Percentiles rank a stretch among this genome's conserved stretches.
Evolutionary conservation across 2,329 filamentous ascomycete genomes (phyloP).

Genomic region (Epichloe coenophiala): DNA sequence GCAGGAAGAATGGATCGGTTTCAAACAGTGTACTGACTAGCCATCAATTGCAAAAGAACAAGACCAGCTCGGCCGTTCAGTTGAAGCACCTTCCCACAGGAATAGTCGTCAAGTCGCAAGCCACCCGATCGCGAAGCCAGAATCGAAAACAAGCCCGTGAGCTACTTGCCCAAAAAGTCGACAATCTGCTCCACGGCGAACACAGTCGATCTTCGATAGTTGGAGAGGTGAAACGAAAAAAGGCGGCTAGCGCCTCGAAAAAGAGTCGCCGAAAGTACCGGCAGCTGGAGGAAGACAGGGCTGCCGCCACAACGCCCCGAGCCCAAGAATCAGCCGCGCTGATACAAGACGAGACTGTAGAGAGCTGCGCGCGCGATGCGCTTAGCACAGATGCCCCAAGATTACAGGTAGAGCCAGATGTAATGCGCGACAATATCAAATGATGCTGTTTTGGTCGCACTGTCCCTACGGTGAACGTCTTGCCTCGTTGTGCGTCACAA

Average conservation of each 20-base stretch:
- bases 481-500: background rate
- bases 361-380: background rate
- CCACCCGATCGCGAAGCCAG: constrained; percentile 71
- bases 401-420: background rate
- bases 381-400: background rate
- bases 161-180: constrained; percentile 60
- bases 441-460: background rate
- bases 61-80: constrained; percentile 91
- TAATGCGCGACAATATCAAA: background rate
- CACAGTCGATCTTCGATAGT: constrained; percentile 54
- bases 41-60: constrained; percentile 47
- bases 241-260: constrained; percentile 63
- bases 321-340: background rate
- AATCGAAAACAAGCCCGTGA: constrained; percentile 77
- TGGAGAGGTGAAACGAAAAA: constrained; percentile 48
- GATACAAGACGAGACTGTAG: background rate
- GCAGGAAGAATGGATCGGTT: too few species aligned
- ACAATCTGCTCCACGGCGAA: constrained; percentile 59
- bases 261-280: constrained; percentile 74
- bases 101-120: constrained; percentile 87
- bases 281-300: constrained; percentile 39
- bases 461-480: background rate
- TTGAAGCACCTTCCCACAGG: constrained; percentile 82
- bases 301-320: constrained; percentile 4
- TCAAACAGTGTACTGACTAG: background rate